Conservation (phyloP, 495 filamentous ascomycete species). For the Talaromyces nanjingensis region DNA sequence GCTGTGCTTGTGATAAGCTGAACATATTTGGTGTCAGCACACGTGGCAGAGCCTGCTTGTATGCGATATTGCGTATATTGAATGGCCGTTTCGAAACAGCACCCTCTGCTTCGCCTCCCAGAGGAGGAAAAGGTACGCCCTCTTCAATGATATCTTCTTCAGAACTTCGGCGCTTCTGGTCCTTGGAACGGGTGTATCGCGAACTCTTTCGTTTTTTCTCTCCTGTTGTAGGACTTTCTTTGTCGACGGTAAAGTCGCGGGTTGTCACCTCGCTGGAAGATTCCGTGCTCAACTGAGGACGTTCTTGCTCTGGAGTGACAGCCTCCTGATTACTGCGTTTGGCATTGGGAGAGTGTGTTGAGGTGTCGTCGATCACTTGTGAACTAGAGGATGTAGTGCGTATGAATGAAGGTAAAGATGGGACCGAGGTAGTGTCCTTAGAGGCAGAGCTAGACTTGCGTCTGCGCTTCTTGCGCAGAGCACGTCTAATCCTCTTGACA, state of each 20-base stretch:
- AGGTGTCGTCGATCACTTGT: conserved; percentile 4
- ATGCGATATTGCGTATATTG: conserved; percentile 35
- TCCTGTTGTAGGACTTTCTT: background rate
- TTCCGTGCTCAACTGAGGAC: background rate
- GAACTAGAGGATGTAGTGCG: conserved; percentile 8
- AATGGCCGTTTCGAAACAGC: conserved; percentile 30
- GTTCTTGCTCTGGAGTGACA: background rate
- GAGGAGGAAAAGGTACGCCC: conserved; percentile 15
- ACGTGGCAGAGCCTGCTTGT: conserved; percentile 49
- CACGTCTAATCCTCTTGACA: conserved; percentile 64
- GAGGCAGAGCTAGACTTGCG: conserved; percentile 71
- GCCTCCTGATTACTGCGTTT: background rate
- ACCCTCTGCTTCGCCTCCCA: conserved; percentile 12
- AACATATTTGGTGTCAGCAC: conserved; percentile 63
- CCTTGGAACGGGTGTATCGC: conserved; percentile 8
- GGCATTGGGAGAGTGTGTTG: background rate
- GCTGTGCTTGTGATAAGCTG: conserved; percentile 24
- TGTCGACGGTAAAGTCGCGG: background rate
- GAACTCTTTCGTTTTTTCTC: conserved; percentile 8
- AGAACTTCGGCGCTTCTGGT: conserved; percentile 5
- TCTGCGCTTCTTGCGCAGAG: conserved; percentile 57
- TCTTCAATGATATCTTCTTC: conserved; percentile 12
- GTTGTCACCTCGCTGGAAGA: background rate
- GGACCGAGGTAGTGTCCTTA: conserved; percentile 44
- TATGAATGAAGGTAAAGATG: conserved; percentile 8